Evolutionary conservation across 805 yeast species (phyloP).

Genomic region (Saccharomycopsis malanga): DNA sequence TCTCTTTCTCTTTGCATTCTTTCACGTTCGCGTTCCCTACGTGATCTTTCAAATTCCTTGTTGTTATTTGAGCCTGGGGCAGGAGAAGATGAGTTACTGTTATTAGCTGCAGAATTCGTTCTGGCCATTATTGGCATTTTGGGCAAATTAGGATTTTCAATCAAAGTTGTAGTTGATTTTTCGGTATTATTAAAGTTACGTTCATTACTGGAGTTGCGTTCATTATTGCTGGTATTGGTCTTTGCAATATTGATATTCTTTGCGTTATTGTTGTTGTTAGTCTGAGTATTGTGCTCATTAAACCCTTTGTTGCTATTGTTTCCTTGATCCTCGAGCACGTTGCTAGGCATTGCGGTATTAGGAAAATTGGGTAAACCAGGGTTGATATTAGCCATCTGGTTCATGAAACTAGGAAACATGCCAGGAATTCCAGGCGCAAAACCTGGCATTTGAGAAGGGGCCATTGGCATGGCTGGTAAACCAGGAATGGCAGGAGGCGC

Average conservation of each 20-base stretch:
- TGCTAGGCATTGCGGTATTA: background rate
- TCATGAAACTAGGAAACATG: background rate
- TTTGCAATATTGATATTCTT: background rate
- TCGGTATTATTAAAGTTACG: background rate
- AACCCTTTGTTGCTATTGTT: background rate
- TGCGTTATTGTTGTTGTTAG: background rate
- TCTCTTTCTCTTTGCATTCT: background rate
- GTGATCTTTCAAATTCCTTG: background rate
- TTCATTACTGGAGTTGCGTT: background rate
- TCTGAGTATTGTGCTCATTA: background rate
- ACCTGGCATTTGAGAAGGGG: conserved; percentile 20
- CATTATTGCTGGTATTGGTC: conserved; percentile 1
- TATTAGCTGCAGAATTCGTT: background rate
- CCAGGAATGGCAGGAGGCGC: conserved; percentile 11
- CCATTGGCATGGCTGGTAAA: conserved; percentile 27
- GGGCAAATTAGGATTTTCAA: conserved; percentile 10
- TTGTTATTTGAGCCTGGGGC: background rate
- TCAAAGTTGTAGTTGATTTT: background rate
- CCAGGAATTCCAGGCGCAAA: background rate
- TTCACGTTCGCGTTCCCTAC: conserved; percentile 1
- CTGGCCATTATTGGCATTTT: conserved; percentile 6
- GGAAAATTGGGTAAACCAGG: conserved; percentile 3
- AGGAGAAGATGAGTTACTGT: background rate
- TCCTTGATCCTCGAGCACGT: background rate
- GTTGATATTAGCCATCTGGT: conserved; percentile 3